Evolutionary conservation across 345 rosid species (phyloP), one percentile per base, ranked within the genome.

Genomic region (Clarkia xantiana): DNA sequence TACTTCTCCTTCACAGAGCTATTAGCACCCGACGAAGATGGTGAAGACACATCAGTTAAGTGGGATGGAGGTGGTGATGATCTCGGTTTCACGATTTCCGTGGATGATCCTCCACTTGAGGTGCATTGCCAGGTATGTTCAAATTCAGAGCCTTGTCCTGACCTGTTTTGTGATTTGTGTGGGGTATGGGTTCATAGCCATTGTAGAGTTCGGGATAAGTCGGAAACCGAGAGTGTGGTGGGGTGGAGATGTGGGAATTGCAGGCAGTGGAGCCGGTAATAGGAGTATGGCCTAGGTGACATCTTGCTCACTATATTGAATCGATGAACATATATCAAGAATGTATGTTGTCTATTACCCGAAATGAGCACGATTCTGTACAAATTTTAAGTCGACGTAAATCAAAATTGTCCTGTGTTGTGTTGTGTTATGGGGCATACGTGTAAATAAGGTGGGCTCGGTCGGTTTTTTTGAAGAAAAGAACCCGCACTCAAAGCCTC

Each of bases 161-260:
- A 22, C 49, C 93, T 79, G 50, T 59, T 58, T 45, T 86, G 98
- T 50, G 60, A 64, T 36, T 52, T 59, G 48, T 91, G 98, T 59
- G 72, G 76, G 55, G 41, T 77, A 47, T 50, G 59, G 49, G 76
- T 80, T 54, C 98, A 91, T 62, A 36, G 65, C 34, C 66, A 62
- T 47, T 84, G 96, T 65, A 79, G 94, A 43, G 91, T 86, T 40
- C 81, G 94, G 98, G 77, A 60, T 38, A 84, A 76, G 29, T 70
- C 66, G 10, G 50, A 60, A 8, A 45, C 66, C 44, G 43, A 40
- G 10, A 74, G 62, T 60, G 71, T 63, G 51, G 60, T n/a, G n/a
- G n/a, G 54, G 57, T 91, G 98, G 98, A 77, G 73, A 42, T 91
- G 98, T 36, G 96, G 94, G 16, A 63, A 65, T 50, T 91, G 98